Evolutionary conservation across 129 eudicot species (phyloP).

Genomic region (Sambucus nigra): DNA sequence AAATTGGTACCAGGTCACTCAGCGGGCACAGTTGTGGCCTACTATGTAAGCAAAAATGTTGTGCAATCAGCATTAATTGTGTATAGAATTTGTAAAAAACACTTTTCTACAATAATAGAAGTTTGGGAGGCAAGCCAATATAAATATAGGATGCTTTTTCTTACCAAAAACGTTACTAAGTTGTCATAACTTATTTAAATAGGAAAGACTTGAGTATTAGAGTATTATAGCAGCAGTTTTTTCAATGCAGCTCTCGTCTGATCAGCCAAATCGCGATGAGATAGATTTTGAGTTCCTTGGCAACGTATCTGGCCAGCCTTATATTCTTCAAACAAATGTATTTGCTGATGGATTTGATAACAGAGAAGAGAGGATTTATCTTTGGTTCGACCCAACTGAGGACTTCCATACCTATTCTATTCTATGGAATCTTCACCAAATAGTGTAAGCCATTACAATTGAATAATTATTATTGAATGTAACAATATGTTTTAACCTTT

Average conservation of each 20-base stretch:
- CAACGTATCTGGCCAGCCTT: constrained; percentile 49
- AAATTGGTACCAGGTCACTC: constrained; percentile 71
- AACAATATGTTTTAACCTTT: neutral
- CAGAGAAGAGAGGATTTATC: constrained; percentile 52
- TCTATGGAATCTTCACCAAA: constrained; percentile 77
- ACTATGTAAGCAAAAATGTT: constrained; percentile 36
- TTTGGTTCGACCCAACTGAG: constrained; percentile 94
- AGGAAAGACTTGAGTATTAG: no score
- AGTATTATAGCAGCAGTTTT: no score
- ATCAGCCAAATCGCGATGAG: constrained; percentile 67
- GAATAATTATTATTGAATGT: neutral
- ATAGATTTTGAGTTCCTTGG: constrained; percentile 91
- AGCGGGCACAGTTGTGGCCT: constrained; percentile 88
- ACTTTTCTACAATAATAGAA: no score
- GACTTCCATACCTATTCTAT: constrained; percentile 82
- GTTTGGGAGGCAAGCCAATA: no score
- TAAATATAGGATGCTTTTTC: no score
- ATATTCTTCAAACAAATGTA: constrained; percentile 70
- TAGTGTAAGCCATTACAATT: constrained; percentile 46
- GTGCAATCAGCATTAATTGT: neutral
- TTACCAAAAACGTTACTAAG: no score
- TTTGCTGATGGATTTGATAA: constrained; percentile 58
- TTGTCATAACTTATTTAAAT: no score
- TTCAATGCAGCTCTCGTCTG: constrained; percentile 61
- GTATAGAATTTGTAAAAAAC: no score